Conservation (phyloP, 108 stramenopile species). For the Parietichytrium sp. region DNA sequence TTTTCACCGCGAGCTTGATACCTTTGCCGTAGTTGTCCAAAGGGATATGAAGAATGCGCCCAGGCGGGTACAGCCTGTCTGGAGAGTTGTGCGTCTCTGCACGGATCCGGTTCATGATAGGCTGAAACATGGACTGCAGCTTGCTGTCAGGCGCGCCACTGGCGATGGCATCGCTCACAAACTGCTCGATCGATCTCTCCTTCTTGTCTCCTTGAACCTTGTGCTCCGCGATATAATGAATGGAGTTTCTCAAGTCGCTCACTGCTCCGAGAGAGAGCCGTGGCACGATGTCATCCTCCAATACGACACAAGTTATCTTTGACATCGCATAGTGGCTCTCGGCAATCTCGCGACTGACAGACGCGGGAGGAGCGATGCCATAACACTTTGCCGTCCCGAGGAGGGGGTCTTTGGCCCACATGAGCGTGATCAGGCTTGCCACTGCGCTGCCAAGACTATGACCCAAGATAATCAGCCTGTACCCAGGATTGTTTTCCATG, state of each 20-base stretch:
- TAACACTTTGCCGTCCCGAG: neutral
- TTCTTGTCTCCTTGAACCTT: too few relatives aligned
- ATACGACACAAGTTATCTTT: neutral
- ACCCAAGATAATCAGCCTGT: neutral
- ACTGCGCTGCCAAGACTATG: neutral
- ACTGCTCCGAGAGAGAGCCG: neutral
- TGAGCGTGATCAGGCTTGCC: neutral
- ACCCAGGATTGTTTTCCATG: neutral
- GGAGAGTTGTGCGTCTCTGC: too few relatives aligned
- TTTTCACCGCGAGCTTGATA: too few relatives aligned
- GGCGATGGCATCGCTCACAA: too few relatives aligned
- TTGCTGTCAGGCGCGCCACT: too few relatives aligned
- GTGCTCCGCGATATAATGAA: neutral
- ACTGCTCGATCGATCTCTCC: too few relatives aligned
- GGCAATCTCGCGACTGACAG: neutral
- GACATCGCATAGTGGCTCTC: neutral
- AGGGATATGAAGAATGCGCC: too few relatives aligned
- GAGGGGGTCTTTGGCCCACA: neutral
- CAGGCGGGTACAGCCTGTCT: too few relatives aligned
- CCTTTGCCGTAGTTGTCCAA: too few relatives aligned
- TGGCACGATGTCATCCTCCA: constrained; percentile 4
- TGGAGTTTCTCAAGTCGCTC: neutral
- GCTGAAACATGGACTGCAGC: too few relatives aligned
- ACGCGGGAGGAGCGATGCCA: neutral
- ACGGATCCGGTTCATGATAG: too few relatives aligned